A percentile compares a stretch with the other conserved stretches of the same genome.
These are phyloP conservation scores for Monosporozyma siamensis DNA, from an alignment of 805 yeast genomes.

Conservation along the genomic window DNA sequence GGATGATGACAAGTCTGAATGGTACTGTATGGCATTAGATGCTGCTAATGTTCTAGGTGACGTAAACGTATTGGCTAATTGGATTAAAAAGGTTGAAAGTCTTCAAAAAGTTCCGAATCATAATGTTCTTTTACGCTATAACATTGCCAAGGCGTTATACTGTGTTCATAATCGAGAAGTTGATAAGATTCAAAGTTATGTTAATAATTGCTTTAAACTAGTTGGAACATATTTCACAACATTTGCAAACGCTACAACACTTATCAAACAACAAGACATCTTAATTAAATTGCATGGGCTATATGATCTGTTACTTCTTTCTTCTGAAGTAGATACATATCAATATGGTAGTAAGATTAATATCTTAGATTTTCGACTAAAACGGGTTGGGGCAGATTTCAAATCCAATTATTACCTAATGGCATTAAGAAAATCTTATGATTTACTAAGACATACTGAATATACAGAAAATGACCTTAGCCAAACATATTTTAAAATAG, in stretches of 20 bases:
- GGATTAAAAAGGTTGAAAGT: conserved; percentile 50
- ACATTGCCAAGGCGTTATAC: conserved; percentile 54
- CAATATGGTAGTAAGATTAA: conserved; percentile 12
- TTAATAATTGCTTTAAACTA: conserved; percentile 43
- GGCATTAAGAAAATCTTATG: conserved; percentile 47
- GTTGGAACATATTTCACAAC: conserved; percentile 54
- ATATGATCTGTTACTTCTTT: conserved; percentile 43
- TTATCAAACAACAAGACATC: conserved; percentile 39
- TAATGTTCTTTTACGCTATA: conserved; percentile 46
- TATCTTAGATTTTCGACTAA: conserved; percentile 20
- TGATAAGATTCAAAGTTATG: conserved; percentile 30
- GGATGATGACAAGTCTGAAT: conserved; percentile 33
- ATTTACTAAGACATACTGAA: conserved; percentile 20
- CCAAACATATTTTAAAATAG: conserved; percentile 47
- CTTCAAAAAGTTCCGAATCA: conserved; percentile 38
- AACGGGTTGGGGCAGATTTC: conserved; percentile 42
- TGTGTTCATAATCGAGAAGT: conserved; percentile 33
- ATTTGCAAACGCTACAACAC: conserved; percentile 40
- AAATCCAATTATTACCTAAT: conserved; percentile 51
- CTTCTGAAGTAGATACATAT: conserved; percentile 9
- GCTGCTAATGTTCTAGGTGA: conserved; percentile 65
- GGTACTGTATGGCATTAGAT: conserved; percentile 62
- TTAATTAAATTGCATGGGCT: conserved; percentile 52
- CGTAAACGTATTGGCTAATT: conserved; percentile 38
- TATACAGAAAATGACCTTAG: conserved; percentile 30